These are phyloP conservation scores for Emmonsiellopsis sp. DNA, from an alignment of 2,329 filamentous ascomycete species.

Conservation along the genomic window DNA sequence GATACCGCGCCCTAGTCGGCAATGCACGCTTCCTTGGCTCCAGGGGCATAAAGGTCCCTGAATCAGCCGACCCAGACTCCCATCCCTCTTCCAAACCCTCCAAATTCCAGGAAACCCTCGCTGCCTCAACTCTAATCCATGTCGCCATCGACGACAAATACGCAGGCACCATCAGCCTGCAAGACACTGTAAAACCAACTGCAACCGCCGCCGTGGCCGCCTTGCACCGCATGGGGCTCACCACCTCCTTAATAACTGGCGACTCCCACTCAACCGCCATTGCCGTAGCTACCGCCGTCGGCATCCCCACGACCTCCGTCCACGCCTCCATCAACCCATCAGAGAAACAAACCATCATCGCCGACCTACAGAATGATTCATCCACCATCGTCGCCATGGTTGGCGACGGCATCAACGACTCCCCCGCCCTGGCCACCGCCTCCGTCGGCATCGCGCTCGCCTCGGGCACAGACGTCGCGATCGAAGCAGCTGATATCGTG, in stretches of 20 bases:
- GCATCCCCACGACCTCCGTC: slow-evolving; percentile 67
- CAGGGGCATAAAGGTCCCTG: slow-evolving; percentile 50
- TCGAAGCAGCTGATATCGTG: slow-evolving; percentile 93
- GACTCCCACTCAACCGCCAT: slow-evolving; percentile 79
- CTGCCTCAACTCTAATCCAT: slow-evolving; percentile 66
- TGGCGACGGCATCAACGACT: slow-evolving; percentile 97
- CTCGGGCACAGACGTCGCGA: slow-evolving; percentile 89
- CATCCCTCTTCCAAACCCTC: slow-evolving; percentile 15
- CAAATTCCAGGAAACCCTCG: slow-evolving; percentile 15
- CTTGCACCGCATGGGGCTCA: slow-evolving; percentile 74
- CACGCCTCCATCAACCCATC: slow-evolving; percentile 82
- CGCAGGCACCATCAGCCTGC: slow-evolving; percentile 71
- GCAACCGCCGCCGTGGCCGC: slow-evolving; percentile 73
- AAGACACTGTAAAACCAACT: slow-evolving; percentile 84
- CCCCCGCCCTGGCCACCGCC: slow-evolving; percentile 83
- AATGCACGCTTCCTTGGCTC: slow-evolving; percentile 70
- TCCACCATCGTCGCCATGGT: slow-evolving; percentile 90
- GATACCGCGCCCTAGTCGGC: slow-evolving; percentile 74
- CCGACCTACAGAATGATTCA: slow-evolving; percentile 62
- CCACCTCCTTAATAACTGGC: slow-evolving; percentile 85
- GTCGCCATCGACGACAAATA: slow-evolving; percentile 77
- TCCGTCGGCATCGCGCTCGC: slow-evolving; percentile 89
- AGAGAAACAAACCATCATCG: slow-evolving; percentile 81
- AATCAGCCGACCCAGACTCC: slow-evolving; percentile 29
- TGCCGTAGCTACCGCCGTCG: slow-evolving; percentile 72